Conservation (phyloP, 1,139 yeast genomes). For the Zygosaccharomyces pseudobailii region DNA sequence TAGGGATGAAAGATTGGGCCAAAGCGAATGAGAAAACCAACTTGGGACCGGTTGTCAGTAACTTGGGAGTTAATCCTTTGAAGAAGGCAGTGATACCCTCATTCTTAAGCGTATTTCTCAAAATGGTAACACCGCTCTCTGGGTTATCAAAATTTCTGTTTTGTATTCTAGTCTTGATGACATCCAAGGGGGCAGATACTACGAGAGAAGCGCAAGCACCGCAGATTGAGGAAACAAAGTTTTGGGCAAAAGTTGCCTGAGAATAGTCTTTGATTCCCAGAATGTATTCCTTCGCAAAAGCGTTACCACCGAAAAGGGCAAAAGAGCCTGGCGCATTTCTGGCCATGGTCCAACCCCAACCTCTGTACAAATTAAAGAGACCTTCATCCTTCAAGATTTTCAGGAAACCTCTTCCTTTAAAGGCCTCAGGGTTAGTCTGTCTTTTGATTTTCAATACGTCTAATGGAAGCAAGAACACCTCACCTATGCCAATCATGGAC, state of each 20-base stretch:
- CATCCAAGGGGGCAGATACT: conserved; percentile 97
- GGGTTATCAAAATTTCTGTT: conserved; percentile 94
- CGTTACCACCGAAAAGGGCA: conserved; percentile 96
- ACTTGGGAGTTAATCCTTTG: conserved; percentile 95
- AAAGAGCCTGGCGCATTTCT: conserved; percentile 99
- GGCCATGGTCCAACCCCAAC: conserved; percentile 99
- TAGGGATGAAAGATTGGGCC: conserved; percentile 95
- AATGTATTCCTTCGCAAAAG: conserved; percentile 95
- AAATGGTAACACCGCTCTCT: conserved; percentile 85
- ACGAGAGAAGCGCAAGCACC: conserved; percentile 98
- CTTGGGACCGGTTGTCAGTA: conserved; percentile 97
- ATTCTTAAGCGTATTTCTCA: conserved; percentile 86
- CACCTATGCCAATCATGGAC: conserved; percentile 95
- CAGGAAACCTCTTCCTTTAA: conserved; percentile 93
- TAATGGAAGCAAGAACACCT: conserved; percentile 87
- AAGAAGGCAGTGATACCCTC: conserved; percentile 91
- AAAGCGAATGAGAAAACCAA: conserved; percentile 93
- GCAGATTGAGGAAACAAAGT: conserved; percentile 90
- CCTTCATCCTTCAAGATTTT: conserved; percentile 89
- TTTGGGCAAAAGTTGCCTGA: conserved; percentile 90
- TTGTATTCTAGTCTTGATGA: conserved; percentile 96
- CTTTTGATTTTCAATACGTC: conserved; percentile 97
- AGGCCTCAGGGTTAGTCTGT: conserved; percentile 98
- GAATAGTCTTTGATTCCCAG: conserved; percentile 82
- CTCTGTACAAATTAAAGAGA: conserved; percentile 76